Conservation (phyloP, 1,139 yeast species). For the Meyerozyma elateridarum region DNA sequence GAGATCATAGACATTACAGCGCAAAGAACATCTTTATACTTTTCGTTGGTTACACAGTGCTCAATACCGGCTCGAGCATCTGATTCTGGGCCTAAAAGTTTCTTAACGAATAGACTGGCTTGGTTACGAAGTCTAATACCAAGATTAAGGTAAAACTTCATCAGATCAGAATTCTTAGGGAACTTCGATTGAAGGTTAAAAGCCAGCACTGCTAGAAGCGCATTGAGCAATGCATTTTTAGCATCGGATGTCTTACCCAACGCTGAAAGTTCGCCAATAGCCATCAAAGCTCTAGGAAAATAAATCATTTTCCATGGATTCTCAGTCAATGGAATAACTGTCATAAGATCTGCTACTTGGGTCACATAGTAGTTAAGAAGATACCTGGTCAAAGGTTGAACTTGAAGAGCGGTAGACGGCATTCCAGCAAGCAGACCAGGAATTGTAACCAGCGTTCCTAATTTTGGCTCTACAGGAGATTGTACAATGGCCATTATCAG, state of each 20-base stretch:
- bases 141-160: slow-evolving; percentile 64
- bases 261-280: slow-evolving; percentile 75
- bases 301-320: slow-evolving; percentile 88
- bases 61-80: slow-evolving; percentile 36
- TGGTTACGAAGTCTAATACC: slow-evolving; percentile 74
- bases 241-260: slow-evolving; percentile 74
- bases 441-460: slow-evolving; percentile 35
- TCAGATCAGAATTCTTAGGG: slow-evolving; percentile 53
- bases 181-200: slow-evolving; percentile 75
- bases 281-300: slow-evolving; percentile 76
- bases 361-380: slow-evolving; percentile 70
- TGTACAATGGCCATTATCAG: slow-evolving; percentile 46
- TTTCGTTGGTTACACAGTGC: slow-evolving; percentile 57
- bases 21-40: slow-evolving; percentile 78
- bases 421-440: slow-evolving; percentile 34
- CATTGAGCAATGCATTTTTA: slow-evolving; percentile 72
- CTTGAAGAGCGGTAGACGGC: slow-evolving; percentile 58
- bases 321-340: slow-evolving; percentile 74
- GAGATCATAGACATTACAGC: slow-evolving; percentile 85
- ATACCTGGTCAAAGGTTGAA: slow-evolving; percentile 65
- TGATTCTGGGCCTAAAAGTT: slow-evolving; percentile 33
- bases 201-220: slow-evolving; percentile 76
- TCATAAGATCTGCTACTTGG: slow-evolving; percentile 82
- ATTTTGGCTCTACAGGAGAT: slow-evolving; percentile 40
- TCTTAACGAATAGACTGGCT: slow-evolving; percentile 64